Conservation (phyloP, 768 basidiomycete genomes). For the Lyophyllum shimeji region DNA sequence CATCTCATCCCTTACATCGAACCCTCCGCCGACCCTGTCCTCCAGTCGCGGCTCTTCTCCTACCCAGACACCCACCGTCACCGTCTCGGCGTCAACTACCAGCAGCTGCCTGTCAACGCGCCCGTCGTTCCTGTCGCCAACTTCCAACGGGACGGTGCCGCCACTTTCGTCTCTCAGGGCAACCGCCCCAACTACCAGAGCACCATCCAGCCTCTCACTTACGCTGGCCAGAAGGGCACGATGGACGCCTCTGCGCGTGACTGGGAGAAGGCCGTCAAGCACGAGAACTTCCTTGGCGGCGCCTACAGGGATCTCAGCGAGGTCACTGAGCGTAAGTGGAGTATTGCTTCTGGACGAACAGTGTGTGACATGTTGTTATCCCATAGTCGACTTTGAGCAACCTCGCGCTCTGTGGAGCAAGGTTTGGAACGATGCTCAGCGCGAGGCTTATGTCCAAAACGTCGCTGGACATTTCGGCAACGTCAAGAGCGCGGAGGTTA, state of each 20-base stretch:
- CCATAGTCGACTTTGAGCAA: constrained; percentile 80
- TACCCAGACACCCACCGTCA: constrained; percentile 90
- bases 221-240: constrained; percentile 47
- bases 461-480: constrained; percentile 59
- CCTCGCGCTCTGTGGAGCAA: constrained; percentile 67
- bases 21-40: constrained; percentile 87
- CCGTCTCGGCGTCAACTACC: constrained; percentile 79
- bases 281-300: constrained; percentile 76
- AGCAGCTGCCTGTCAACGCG: constrained; percentile 86
- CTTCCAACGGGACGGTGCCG: constrained; percentile 88
- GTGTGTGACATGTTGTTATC: too few relatives aligned
- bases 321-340: constrained; percentile 71
- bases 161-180: constrained; percentile 76
- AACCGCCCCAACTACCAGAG: constrained; percentile 86
- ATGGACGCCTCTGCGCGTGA: constrained; percentile 43
- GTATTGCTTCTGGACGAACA: not conserved
- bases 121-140: constrained; percentile 74
- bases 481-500: constrained; percentile 62
- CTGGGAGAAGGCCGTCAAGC: constrained; percentile 39
- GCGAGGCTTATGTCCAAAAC: constrained; percentile 66
- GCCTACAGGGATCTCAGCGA: constrained; percentile 70
- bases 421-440: constrained; percentile 64
- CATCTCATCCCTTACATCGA: constrained; percentile 89
- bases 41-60: constrained; percentile 93
- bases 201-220: constrained; percentile 70